Conservation (phyloP, 164 flowering plant genomes). For the Tinospora cordifolia region DNA sequence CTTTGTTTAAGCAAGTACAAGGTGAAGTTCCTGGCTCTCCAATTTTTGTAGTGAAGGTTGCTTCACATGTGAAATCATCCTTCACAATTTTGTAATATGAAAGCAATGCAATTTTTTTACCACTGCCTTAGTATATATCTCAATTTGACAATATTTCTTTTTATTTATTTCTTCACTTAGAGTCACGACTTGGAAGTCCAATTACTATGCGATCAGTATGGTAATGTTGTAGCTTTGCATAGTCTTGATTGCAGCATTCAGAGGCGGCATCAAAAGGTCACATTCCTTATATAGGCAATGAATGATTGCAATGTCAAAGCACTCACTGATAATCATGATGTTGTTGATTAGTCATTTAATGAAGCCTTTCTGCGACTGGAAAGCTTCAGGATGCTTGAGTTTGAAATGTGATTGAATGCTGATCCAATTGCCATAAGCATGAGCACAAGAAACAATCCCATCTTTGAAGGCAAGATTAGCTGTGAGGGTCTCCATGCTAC, state of each 20-base stretch:
- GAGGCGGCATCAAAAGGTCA: conserved; percentile 96
- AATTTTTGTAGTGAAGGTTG: conserved; percentile 96
- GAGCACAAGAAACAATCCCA: conserved; percentile 47
- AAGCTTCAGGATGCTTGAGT: conserved; percentile 38
- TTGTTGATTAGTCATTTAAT: conserved; percentile 28
- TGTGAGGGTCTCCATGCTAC: conserved; percentile 96
- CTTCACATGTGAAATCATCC: conserved; percentile 74
- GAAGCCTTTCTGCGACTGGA: conserved; percentile 47
- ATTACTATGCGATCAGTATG: conserved; percentile 90
- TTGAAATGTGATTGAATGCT: conserved; percentile 39
- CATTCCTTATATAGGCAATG: conserved; percentile 49
- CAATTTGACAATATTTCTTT: conserved; percentile 16
- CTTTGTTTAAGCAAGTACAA: conserved; percentile 98
- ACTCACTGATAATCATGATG: conserved; percentile 47
- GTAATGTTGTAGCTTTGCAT: conserved; percentile 98
- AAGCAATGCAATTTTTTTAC: not conserved
- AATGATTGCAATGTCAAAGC: conserved; percentile 68
- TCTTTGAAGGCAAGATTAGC: conserved; percentile 56
- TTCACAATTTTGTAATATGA: not conserved
- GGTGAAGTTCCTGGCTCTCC: conserved; percentile 99
- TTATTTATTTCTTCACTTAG: conserved; percentile 36
- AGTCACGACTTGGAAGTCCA: conserved; percentile 99
- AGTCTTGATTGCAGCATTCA: conserved; percentile 99
- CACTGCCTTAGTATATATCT: conserved; percentile 5
- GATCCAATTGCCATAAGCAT: conserved; percentile 48